Base-by-base conservation (phyloP, 495 filamentous ascomycete genomes). In the Copromyces sp. region DNA sequence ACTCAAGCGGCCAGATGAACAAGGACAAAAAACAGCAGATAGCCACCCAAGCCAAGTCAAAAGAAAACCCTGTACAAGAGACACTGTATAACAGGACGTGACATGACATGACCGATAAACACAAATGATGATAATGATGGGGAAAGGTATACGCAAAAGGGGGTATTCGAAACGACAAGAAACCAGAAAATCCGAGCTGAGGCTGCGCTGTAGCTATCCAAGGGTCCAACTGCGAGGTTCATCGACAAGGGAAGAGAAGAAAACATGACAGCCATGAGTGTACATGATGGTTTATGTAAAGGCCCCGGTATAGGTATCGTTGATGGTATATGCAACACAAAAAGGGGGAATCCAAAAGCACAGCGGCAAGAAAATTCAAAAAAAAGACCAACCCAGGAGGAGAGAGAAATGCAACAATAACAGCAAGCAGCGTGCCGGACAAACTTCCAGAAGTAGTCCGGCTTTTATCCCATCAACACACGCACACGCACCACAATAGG, bases 151-250 rank as follows among this genome's bases (percentile, higher is more conserved):
- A 69, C 47, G 47, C 20, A 59, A 29, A 35, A 61, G 29, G 53
- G 53, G 53, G 53, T 61, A 61, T 61, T 61, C 14, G 9, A 16
- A 29, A 16, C 1, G 53, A 35, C 35, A 24, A 29, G 4, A 24
- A 35, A 53, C 69, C 20, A 24, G 11, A 44, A 47, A 44, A 37
- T 41, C 20, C 47, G 53, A 42, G 6, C 14, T 12, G 32, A 69
- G 70, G 68, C 73, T 70, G 73, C 73, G 59, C 71, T 68, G 73
- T 71, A 75, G 72, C 71, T 42, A 8, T 35, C 29, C 53, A 35
- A 61, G 6, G 0, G 12, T 7, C 32, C 24, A 53, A 29, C 45
- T 29, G 20, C 4, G 20, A 24, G 0, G 12, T 61, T 35, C 53
- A 35, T 2, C 24, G 29, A 65, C 39, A 69, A 39, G 35, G 65